Evolutionary conservation across 2,329 filamentous ascomycete genomes (phyloP), one percentile per base, ranked within the genome.

Genomic region (Canariomyces notabilis): DNA sequence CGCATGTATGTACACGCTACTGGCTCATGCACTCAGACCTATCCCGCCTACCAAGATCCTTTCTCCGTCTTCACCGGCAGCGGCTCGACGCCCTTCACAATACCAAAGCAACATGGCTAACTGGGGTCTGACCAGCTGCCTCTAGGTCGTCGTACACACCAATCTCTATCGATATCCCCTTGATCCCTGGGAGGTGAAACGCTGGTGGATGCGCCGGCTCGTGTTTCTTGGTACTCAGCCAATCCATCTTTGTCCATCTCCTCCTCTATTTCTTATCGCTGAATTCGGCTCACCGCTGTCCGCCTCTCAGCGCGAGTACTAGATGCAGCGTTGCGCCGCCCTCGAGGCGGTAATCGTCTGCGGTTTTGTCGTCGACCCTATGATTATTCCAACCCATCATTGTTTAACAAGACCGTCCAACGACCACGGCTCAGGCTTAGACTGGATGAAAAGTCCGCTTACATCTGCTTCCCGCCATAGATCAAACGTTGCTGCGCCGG

Each of bases 381-480:
- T 52, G 19, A 31, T 20, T 19, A 12, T 29, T 34, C 20, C 12
- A 11, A 33, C 36, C 29, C 9, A 5, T 37, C 16, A 14, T 40
- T 14, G 33, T 44, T 16, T 46, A 40, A 33, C 23, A 32, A 41
- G n/a, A n/a, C n/a, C n/a, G n/a, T n/a, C n/a, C n/a, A n/a, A n/a
- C n/a, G n/a, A n/a, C n/a, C n/a, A n/a, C n/a, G n/a, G n/a, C n/a
- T n/a, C n/a, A n/a, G n/a, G n/a, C n/a, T n/a, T n/a, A 35, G 19
- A 36, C 34, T 6, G 22, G 43, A 40, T 32, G 42, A 4, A 22
- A 41, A 3, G 16, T 31, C 20, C 37, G 67, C 75, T 52, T 72
- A 96, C 93, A 98, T 96, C 68, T 98, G 93, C 75, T 98, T 98
- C 62, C 93, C 93, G 44, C 91, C 89, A 64, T 85, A 96, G 62